Evolutionary conservation across 345 rosid species (phyloP).

Genomic region (Melastoma malabathricum): DNA sequence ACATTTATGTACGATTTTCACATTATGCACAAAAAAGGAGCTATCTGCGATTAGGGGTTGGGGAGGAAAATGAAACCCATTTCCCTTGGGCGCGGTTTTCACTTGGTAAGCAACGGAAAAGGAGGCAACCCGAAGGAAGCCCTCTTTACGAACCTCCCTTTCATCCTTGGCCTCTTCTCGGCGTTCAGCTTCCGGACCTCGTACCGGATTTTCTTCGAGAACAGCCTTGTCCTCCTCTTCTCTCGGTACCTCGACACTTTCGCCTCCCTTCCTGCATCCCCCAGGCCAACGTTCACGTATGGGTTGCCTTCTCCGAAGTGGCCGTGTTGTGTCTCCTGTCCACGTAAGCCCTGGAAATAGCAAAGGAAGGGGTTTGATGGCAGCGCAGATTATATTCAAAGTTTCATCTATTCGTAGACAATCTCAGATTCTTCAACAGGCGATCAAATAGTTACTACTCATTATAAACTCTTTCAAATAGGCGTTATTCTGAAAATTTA

Average conservation of each 20-base stretch:
- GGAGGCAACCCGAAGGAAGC: conserved; percentile 18
- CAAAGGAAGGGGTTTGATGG: background rate
- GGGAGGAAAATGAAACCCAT: too few species aligned
- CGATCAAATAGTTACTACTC: too few species aligned
- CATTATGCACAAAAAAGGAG: too few species aligned
- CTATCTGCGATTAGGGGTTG: too few species aligned
- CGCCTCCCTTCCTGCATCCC: conserved; percentile 69
- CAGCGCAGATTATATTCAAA: too few species aligned
- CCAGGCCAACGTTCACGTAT: conserved; percentile 12
- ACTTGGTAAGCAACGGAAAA: conserved; percentile 19
- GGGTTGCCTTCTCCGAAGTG: conserved; percentile 9
- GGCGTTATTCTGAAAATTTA: too few species aligned
- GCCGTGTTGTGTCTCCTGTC: conserved; percentile 6
- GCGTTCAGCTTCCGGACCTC: conserved; percentile 90
- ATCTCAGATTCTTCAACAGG: too few species aligned
- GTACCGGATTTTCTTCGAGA: conserved; percentile 91
- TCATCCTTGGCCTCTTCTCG: conserved; percentile 94
- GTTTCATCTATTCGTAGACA: too few species aligned
- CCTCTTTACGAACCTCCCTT: conserved; percentile 93
- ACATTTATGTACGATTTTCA: too few species aligned
- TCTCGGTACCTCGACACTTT: conserved; percentile 77
- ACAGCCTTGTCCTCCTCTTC: conserved; percentile 75
- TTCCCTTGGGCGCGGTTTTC: background rate
- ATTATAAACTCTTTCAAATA: too few species aligned
- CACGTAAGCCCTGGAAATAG: conserved; percentile 8